A percentile compares a stretch with the other conserved stretches of the same genome.
phyloP scores from a whole-genome alignment of 2,329 filamentous ascomycete genomes.

The Fusarium nygamai region DNA sequence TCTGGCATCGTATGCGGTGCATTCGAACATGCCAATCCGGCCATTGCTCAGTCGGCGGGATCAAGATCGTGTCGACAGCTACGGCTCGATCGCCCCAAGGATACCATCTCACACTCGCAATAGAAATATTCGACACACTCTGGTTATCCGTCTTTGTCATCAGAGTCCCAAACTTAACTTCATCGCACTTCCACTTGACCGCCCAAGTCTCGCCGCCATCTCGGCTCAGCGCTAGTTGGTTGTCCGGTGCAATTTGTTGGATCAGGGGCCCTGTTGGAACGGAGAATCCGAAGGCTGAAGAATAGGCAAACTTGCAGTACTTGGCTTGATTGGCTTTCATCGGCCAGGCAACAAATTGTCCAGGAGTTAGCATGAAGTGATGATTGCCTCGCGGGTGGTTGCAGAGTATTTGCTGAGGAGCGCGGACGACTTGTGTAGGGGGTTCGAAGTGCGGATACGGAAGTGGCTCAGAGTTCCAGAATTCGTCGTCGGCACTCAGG shows the following conservation, averaged over 20 bases:
- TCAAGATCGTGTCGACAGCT: constrained; percentile 40
- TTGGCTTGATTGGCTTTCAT: constrained; percentile 56
- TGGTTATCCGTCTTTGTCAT: not conserved
- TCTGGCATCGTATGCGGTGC: constrained; percentile 27
- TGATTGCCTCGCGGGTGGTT: constrained; percentile 48
- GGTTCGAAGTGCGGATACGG: constrained; percentile 29
- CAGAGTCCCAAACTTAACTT: not conserved
- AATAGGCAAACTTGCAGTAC: constrained; percentile 60
- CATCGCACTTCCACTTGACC: constrained; percentile 43
- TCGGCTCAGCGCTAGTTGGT: constrained; percentile 42
- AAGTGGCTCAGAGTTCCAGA: constrained; percentile 56
- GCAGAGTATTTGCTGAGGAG: constrained; percentile 57
- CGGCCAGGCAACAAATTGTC: constrained; percentile 51
- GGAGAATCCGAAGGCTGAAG: constrained; percentile 57
- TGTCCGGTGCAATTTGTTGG: constrained; percentile 50
- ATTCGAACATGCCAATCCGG: constrained; percentile 48
- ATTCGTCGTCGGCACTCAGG: constrained; percentile 49
- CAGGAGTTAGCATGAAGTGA: constrained; percentile 55
- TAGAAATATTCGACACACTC: accelerated
- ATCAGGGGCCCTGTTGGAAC: constrained; percentile 52
- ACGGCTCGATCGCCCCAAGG: constrained; percentile 44
- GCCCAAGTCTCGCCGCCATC: constrained; percentile 47
- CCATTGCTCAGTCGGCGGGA: constrained; percentile 46
- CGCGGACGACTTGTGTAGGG: constrained; percentile 10
- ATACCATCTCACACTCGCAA: constrained; percentile 29